Evolutionary conservation across 768 basidiomycete genomes (phyloP), one percentile per base, ranked within the genome.

Genomic region (Lentinula guzmanii): DNA sequence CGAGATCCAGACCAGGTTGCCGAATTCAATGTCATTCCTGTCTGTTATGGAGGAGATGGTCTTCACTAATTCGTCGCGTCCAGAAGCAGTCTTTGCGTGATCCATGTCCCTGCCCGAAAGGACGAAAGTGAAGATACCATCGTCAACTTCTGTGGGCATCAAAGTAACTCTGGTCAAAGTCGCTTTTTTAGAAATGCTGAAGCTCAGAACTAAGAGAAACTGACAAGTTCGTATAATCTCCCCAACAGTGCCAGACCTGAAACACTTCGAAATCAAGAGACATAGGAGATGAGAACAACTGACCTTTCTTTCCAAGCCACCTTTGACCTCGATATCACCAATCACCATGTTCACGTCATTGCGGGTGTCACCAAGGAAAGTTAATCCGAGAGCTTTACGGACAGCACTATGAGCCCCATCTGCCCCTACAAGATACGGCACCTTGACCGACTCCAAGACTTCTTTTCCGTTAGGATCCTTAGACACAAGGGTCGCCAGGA

Each of bases 401-500:
- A 65, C 61, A 18, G 58, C 53, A 48, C 60, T 61, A 34, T 59
- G 65, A 41, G 62, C 64, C 1, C 64, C 64, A 45, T 65, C 64
- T 24, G 64, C 39, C 6, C 62, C 64, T 35, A 62, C 39, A 7
- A 65, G 61, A 21, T 43, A 65, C 4, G 31, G 10, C 33, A 58
- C 42, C 11, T 45, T 46, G 21, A 54, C 16, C 0, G 13, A 34
- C 48, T 67, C 64, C 15, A 34, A 9, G 33, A 43, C 37, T 16
- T 52, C 55, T 16, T 55, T n/a, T 2, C 34, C 53, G 7, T 60
- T 55, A 4, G 31, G 8, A 24, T 16, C 34, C 16, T 24, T 52
- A 18, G 58, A 58, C 37, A 64, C 43, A 24, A 74, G 4, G 18
- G 62, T 65, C 15, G 69, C 72, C 11, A 66, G n/a, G 1, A 75